phyloP scores from a whole-genome alignment of 371 early-diverging fungal genomes.

The Nematocida homosporus region DNA sequence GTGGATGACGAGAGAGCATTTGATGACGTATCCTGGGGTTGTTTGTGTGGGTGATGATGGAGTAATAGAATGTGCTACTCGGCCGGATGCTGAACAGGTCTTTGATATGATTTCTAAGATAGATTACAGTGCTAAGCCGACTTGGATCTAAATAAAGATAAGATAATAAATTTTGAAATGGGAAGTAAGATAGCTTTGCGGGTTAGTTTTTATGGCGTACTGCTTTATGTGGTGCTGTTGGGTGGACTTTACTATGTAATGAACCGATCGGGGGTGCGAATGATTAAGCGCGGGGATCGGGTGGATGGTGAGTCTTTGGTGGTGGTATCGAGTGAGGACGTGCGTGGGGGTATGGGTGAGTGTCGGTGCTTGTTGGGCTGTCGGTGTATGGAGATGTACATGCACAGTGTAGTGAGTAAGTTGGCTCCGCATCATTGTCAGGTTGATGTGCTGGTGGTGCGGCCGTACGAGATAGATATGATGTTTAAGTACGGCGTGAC shows the following conservation, averaged over 20 bases:
- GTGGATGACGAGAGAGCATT: slow-evolving; percentile 54
- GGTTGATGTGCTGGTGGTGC: slow-evolving; percentile 32
- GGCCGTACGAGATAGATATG: slow-evolving; percentile 10
- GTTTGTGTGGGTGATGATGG: slow-evolving; percentile 29
- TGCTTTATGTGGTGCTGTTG: neutral
- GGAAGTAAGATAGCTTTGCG: neutral
- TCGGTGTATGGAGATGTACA: neutral
- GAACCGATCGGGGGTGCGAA: neutral
- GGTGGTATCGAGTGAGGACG: slow-evolving; percentile 17
- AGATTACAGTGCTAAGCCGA: slow-evolving; percentile 32
- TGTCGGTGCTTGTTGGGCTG: slow-evolving; percentile 21
- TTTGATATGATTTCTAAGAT: slow-evolving; percentile 35
- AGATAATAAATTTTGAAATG: slow-evolving; percentile 16
- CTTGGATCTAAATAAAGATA: slow-evolving; percentile 16
- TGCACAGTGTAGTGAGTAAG: neutral
- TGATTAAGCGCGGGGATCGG: neutral
- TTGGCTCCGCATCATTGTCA: too few relatives aligned
- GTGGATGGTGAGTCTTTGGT: neutral
- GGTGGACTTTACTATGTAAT: neutral
- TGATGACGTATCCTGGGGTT: slow-evolving; percentile 50
- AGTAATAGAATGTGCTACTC: slow-evolving; percentile 21
- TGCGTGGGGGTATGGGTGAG: neutral
- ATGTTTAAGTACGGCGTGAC: slow-evolving; percentile 15
- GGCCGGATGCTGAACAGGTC: slow-evolving; percentile 44
- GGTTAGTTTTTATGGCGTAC: neutral